phyloP scores from a whole-genome alignment of 345 rosid species.

The Streptanthus diversifolius region DNA sequence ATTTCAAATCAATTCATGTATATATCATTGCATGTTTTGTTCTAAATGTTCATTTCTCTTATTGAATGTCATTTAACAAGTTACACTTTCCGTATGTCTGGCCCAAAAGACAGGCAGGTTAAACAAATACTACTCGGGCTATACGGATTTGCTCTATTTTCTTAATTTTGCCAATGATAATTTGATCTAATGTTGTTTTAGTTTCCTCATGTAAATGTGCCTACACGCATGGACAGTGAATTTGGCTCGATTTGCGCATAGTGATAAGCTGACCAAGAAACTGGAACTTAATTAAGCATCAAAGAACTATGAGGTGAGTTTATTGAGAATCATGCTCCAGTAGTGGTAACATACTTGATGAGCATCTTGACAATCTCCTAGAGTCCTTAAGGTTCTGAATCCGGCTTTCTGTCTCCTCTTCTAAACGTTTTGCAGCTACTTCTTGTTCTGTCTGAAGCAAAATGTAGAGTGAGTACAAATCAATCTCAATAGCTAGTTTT shows the following conservation, averaged over 20 bases:
- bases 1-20: background rate
- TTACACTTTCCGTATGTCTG: background rate
- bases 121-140: background rate
- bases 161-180: background rate
- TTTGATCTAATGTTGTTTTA: background rate
- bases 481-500: background rate
- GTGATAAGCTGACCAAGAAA: background rate
- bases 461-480: conserved; percentile 1
- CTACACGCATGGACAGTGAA: background rate
- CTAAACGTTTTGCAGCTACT: conserved; percentile 32
- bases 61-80: background rate
- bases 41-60: background rate
- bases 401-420: conserved; percentile 28
- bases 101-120: background rate
- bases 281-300: background rate
- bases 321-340: conserved; percentile 21
- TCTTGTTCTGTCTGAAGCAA: conserved; percentile 30
- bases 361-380: conserved; percentile 37
- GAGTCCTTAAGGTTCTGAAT: conserved; percentile 27
- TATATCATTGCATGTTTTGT: background rate
- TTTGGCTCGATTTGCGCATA: background rate
- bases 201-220: background rate
- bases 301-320: conserved; percentile 29
- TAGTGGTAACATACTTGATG: conserved; percentile 33
- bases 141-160: background rate